Evolutionary conservation across 768 basidiomycete species (phyloP).

Genomic region (Leccinum imitatum): DNA sequence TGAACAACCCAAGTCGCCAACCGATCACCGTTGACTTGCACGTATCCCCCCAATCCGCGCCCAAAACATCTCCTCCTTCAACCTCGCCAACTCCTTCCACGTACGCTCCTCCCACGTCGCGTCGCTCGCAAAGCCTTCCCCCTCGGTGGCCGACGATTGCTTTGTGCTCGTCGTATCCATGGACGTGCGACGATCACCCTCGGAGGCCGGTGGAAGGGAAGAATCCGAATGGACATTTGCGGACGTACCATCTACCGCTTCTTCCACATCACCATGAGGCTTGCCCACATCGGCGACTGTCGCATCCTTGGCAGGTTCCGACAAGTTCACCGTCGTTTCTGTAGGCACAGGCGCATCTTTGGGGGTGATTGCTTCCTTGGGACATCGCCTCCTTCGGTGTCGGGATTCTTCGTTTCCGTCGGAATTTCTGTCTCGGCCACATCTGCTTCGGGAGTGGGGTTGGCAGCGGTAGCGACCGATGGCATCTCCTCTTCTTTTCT

Average conservation of each 20-base stretch:
- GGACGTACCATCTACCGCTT: neutral
- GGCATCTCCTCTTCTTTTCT: slow-evolving; percentile 7
- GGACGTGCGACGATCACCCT: slow-evolving; percentile 14
- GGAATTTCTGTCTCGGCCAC: neutral
- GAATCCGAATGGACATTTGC: neutral
- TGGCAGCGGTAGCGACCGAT: neutral
- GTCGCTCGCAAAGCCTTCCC: slow-evolving; percentile 56
- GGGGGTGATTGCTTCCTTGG: neutral
- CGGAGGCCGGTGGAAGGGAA: neutral
- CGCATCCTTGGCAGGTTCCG: neutral
- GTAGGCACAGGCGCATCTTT: neutral
- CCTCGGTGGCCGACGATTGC: slow-evolving; percentile 24
- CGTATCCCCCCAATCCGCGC: slow-evolving; percentile 64
- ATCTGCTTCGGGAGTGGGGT: neutral
- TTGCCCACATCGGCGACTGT: neutral
- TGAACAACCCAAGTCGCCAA: neutral
- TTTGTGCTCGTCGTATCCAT: slow-evolving; percentile 27
- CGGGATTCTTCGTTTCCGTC: slow-evolving; percentile 5
- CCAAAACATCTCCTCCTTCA: slow-evolving; percentile 88
- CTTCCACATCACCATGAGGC: neutral
- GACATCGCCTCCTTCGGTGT: neutral
- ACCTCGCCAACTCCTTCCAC: slow-evolving; percentile 72
- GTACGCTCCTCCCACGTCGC: slow-evolving; percentile 83
- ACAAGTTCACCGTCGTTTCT: neutral
- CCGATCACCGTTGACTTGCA: slow-evolving; percentile 4